A percentile compares a stretch with the other conserved stretches of the same genome.
These are phyloP conservation scores for Penicillium robsamsonii DNA, from an alignment of 495 filamentous ascomycete species.

Conservation along the genomic window DNA sequence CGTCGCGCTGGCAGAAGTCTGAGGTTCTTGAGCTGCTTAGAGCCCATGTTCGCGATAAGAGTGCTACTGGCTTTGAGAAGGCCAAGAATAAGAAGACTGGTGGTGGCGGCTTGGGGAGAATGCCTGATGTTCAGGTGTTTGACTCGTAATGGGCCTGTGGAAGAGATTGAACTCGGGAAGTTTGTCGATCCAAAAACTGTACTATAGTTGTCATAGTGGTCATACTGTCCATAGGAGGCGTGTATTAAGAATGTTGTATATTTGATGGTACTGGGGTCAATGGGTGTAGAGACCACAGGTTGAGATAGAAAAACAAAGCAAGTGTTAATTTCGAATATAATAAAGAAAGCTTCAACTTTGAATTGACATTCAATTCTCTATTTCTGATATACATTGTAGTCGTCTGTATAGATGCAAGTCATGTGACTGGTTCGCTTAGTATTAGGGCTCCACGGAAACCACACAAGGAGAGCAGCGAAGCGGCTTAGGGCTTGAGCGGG, in stretches of 20 bases:
- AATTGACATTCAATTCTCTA: not conserved
- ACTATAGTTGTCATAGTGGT: conserved; percentile 15
- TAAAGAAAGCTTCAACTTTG: not conserved
- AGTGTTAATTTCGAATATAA: not conserved
- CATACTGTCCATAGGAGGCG: not conserved
- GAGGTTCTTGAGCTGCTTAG: conserved; percentile 74
- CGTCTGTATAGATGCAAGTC: conserved; percentile 6
- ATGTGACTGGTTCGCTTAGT: conserved; percentile 38
- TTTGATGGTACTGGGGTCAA: not conserved
- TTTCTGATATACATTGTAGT: not conserved
- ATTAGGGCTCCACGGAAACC: conserved; percentile 39
- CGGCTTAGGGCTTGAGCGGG: conserved; percentile 42
- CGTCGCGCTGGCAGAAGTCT: conserved; percentile 75
- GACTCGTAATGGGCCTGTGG: conserved; percentile 20
- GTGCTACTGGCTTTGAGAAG: conserved; percentile 51
- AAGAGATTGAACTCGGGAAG: not conserved
- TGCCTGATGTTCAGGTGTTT: conserved; percentile 55
- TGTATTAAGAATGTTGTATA: conserved; percentile 6
- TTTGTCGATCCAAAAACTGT: conserved; percentile 1
- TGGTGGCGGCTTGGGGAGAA: conserved; percentile 48
- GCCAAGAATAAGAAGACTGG: conserved; percentile 47
- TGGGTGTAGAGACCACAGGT: not conserved
- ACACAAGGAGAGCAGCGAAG: conserved; percentile 39
- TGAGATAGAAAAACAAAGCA: not conserved
- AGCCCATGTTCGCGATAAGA: conserved; percentile 69